phyloP scores from a whole-genome alignment of 306 rosid species.

The Malus asiatica region DNA sequence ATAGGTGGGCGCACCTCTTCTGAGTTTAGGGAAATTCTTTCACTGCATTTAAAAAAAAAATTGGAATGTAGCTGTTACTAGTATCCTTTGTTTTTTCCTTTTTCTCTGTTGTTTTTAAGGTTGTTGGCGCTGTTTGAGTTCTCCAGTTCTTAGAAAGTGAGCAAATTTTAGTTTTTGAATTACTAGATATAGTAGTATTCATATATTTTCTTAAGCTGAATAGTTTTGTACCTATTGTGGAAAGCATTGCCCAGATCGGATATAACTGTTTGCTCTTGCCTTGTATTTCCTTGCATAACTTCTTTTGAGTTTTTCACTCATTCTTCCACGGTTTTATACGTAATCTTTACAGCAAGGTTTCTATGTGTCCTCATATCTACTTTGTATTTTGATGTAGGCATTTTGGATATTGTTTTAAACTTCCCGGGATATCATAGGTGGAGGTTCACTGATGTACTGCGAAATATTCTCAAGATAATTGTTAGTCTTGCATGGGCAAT shows the following conservation, averaged over 20 bases:
- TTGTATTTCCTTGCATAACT: background rate
- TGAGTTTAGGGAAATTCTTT: background rate
- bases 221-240: background rate
- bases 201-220: background rate
- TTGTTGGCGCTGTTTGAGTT: background rate
- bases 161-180: background rate
- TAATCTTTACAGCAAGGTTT: background rate
- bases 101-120: background rate
- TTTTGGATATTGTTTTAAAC: slow-evolving; percentile 71
- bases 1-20: background rate
- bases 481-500: slow-evolving; percentile 76
- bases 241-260: background rate
- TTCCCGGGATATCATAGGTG: slow-evolving; percentile 86
- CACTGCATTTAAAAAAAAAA: background rate
- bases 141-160: background rate
- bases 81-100: background rate
- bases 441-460: slow-evolving; percentile 66
- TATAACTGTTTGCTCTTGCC: background rate
- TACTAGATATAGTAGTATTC: background rate
- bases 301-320: background rate
- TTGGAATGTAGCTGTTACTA: background rate
- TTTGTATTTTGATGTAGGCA: slow-evolving; percentile 45
- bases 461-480: slow-evolving; percentile 72
- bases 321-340: background rate
- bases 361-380: background rate